These are phyloP conservation scores for Exophiala xenobiotica DNA, from an alignment of 2,329 filamentous ascomycete genomes.

Conservation along the genomic window DNA sequence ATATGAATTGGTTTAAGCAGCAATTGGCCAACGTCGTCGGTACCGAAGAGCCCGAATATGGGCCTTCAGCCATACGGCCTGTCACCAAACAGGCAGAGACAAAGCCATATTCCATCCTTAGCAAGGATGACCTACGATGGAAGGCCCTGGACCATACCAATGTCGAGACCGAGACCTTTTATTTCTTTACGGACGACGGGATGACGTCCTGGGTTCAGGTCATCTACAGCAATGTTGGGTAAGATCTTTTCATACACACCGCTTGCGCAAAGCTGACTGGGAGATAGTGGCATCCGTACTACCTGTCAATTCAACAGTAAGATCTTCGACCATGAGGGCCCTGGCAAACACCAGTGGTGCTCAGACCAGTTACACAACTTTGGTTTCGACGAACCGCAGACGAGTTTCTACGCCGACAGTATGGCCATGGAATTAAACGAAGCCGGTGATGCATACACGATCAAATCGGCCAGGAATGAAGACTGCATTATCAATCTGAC, in stretches of 20 bases:
- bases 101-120: conserved; percentile 76
- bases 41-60: conserved; percentile 95
- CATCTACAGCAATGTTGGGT: conserved; percentile 98
- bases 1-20: conserved; percentile 95
- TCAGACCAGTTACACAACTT: conserved; percentile 75
- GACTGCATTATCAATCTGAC: conserved; percentile 82
- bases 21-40: conserved; percentile 78
- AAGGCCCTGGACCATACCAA: conserved; percentile 74
- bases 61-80: conserved; percentile 79
- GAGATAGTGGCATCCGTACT: conserved; percentile 74
- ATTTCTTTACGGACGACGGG: conserved; percentile 77
- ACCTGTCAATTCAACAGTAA: conserved; percentile 95
- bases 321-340: conserved; percentile 74
- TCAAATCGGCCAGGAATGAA: conserved; percentile 86
- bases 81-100: conserved; percentile 77
- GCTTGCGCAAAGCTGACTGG: conserved; percentile 10
- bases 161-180: conserved; percentile 95
- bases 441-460: conserved; percentile 76
- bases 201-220: conserved; percentile 78
- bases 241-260: conserved; percentile 41
- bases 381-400: conserved; percentile 80
- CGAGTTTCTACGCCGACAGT: conserved; percentile 81
- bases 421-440: conserved; percentile 82
- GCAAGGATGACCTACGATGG: conserved; percentile 80
- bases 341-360: conserved; percentile 77